Percentiles rank a stretch among this genome's conserved stretches.
Evolutionary conservation across 352 stramenopile genomes (phyloP).

Genomic region (Pythium folliculosum): DNA sequence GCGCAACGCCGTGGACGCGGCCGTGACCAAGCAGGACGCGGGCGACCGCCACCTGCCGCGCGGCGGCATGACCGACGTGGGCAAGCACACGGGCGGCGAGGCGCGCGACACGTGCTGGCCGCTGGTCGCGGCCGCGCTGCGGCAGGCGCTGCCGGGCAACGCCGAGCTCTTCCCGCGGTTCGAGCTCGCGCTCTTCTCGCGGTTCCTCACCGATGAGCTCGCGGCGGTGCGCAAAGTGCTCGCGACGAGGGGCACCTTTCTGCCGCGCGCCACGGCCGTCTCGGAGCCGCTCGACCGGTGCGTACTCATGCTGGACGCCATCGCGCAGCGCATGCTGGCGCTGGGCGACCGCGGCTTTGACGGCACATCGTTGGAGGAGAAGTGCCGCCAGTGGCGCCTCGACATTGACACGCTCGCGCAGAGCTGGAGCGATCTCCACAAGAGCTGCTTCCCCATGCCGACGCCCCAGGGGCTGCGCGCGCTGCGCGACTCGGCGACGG

Average conservation of each 20-base stretch:
- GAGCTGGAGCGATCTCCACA: conserved; percentile 4
- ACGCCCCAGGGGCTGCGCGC: neutral
- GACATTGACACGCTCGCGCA: conserved; percentile 9
- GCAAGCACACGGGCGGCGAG: conserved; percentile 45
- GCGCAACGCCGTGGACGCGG: conserved; percentile 10
- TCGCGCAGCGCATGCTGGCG: conserved; percentile 9
- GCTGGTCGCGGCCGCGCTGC: conserved; percentile 41
- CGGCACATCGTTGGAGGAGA: neutral
- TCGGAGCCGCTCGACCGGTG: conserved; percentile 11
- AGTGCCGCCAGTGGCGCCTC: conserved; percentile 13
- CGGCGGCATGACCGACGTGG: conserved; percentile 56
- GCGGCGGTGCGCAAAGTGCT: neutral
- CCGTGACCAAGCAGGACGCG: neutral
- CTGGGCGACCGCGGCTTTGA: conserved; percentile 10
- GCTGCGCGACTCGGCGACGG: neutral
- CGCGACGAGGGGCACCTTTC: neutral
- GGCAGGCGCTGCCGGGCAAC: conserved; percentile 37
- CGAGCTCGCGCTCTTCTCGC: conserved; percentile 5
- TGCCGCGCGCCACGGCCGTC: neutral
- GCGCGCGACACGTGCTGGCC: conserved; percentile 57
- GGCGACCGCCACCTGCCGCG: neutral
- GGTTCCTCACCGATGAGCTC: neutral
- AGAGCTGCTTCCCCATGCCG: conserved; percentile 9
- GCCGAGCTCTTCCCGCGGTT: conserved; percentile 34
- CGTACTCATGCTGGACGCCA: conserved; percentile 12